Evolutionary conservation across 2,329 filamentous ascomycete genomes (phyloP), one percentile per base, ranked within the genome.

Genomic region (Cercospora berteroae): DNA sequence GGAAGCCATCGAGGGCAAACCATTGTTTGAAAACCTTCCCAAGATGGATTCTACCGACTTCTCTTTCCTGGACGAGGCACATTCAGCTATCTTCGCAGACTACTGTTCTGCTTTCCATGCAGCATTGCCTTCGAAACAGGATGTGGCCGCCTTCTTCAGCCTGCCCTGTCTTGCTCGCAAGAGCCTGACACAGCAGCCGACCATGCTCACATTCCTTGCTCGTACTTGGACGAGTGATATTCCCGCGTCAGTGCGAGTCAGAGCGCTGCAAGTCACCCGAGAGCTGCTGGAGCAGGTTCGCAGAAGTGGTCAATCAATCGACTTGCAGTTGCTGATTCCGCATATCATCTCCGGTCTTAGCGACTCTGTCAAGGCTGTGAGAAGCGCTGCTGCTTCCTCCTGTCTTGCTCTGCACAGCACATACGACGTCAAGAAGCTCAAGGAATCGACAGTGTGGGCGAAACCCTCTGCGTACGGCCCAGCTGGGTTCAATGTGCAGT

Each of bases 261-360:
- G 68, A 48, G 69, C 71, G 18, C 55, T 73, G 12, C 67, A 69
- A 55, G 62, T 69, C 36, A 60, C 67, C 1, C 64, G 59, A 8
- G 66, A 68, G 44, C 31, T 68, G 12, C 33, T 73, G 5, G 67
- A 67, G 23, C 63, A 67, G 16, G 29, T 66, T 29, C 48, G 39
- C 18, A 60, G 68, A 27, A 58, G 65, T 16, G 57, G 57, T 7
- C 44, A 33, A 4, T 13, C 33, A 2, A 20, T 66, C 2, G 75
- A 97, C 76, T 84, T 94, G 59, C 94, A 98, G 76, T 86, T 88
- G 10, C 78, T 97, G 18, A 76, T 97, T n/a, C 94, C 94, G 2
- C 97, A 96, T 79, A 83, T 90, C 33, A 81, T 97, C 56, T 83
- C 86, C 42, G 91, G 90, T 13, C 71, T 74, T 16, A 60, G 67